A percentile compares a stretch with the other conserved stretches of the same genome.
These are phyloP conservation scores for Pseudopediastrum boryanum DNA, from an alignment of 139 green algal genomes.

Conservation along the genomic window DNA sequence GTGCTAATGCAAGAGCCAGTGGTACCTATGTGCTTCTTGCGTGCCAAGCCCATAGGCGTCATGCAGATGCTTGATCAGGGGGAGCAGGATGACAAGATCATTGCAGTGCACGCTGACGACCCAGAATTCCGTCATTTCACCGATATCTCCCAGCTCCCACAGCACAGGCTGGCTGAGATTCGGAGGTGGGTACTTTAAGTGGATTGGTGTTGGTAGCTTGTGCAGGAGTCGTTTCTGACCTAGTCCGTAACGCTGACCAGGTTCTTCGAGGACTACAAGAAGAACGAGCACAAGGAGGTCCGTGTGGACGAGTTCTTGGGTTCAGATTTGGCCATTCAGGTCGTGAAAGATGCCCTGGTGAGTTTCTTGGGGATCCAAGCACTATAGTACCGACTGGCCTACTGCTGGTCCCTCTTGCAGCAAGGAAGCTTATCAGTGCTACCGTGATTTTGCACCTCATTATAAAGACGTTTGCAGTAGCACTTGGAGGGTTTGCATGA, in stretches of 20 bases:
- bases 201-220: not conserved
- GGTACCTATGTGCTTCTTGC: constrained; percentile 89
- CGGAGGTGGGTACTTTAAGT: constrained; percentile 49
- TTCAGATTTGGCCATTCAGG: constrained; percentile 69
- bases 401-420: not conserved
- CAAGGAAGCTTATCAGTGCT: not conserved
- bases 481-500: not conserved
- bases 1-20: constrained; percentile 94
- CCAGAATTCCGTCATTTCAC: constrained; percentile 88
- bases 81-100: constrained; percentile 86
- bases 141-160: constrained; percentile 90
- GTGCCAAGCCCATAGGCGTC: constrained; percentile 87
- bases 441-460: no score
- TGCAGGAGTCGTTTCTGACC: not conserved
- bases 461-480: not conserved
- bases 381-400: not conserved
- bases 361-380: constrained; percentile 42
- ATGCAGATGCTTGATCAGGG: constrained; percentile 97
- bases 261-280: constrained; percentile 97
- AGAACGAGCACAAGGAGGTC: constrained; percentile 96
- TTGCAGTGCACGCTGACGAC: constrained; percentile 89
- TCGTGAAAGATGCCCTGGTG: constrained; percentile 74
- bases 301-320: constrained; percentile 93
- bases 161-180: constrained; percentile 88
- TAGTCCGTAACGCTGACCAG: constrained; percentile 45